A percentile compares a stretch with the other conserved stretches of the same genome.
These are phyloP conservation scores for Corchorus capsularis DNA, from an alignment of 345 rosid genomes.

Conservation along the genomic window DNA sequence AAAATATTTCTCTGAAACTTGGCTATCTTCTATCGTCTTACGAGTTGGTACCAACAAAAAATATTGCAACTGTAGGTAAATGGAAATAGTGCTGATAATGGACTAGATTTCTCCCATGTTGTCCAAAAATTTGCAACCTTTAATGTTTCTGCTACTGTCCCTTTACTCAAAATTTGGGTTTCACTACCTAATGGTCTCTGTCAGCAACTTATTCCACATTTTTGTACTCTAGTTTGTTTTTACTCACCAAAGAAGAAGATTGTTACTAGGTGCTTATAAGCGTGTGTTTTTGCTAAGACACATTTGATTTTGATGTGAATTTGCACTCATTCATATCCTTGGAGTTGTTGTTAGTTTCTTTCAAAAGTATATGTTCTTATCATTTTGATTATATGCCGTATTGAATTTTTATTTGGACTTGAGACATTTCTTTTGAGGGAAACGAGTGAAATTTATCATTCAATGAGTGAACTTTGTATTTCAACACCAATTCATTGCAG, in stretches of 20 bases:
- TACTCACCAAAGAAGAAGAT: neutral
- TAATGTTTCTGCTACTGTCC: neutral
- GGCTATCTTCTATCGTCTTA: neutral
- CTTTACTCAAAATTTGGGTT: conserved; percentile 4
- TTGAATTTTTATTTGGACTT: conserved; percentile 4
- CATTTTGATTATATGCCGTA: conserved; percentile 4
- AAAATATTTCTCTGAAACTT: too few species aligned
- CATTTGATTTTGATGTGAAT: conserved; percentile 10
- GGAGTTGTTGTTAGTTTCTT: neutral
- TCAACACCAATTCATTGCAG: conserved; percentile 47
- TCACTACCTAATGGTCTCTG: neutral
- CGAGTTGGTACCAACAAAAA: neutral
- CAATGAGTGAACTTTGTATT: neutral
- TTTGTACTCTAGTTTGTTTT: conserved; percentile 5
- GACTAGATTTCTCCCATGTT: neutral
- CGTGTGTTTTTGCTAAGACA: neutral
- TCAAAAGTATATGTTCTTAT: conserved; percentile 4
- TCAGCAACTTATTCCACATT: neutral
- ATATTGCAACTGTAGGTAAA: neutral
- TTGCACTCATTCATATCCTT: neutral
- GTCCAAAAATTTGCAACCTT: neutral
- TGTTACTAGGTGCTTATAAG: neutral
- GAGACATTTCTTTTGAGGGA: neutral
- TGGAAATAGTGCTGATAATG: neutral
- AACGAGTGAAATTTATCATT: neutral